Conservation (phyloP, 805 yeast genomes). For the Candida multigemmis region DNA sequence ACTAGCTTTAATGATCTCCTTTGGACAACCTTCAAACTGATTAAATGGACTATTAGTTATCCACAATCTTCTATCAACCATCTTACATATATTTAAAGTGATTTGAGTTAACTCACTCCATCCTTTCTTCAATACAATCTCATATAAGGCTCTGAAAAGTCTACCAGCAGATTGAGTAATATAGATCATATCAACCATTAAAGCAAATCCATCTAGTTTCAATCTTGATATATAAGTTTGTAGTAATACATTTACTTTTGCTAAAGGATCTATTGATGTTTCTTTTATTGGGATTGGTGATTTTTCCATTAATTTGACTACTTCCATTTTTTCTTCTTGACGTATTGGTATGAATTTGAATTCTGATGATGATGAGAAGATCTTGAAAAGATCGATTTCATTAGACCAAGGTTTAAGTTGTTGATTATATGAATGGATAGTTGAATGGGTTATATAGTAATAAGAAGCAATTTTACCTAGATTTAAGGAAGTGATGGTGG, state of each 20-base stretch:
- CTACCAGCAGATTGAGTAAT: constrained; percentile 92
- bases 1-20: constrained; percentile 58
- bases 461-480: constrained; percentile 80
- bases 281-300: constrained; percentile 88
- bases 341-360: constrained; percentile 78
- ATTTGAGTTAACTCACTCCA: constrained; percentile 61
- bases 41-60: constrained; percentile 74
- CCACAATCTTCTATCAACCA: constrained; percentile 83
- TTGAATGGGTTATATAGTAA: constrained; percentile 69
- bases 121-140: constrained; percentile 57
- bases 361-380: constrained; percentile 78
- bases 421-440: constrained; percentile 59
- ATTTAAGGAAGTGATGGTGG: too few relatives aligned
- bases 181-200: constrained; percentile 88
- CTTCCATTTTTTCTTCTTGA: constrained; percentile 74
- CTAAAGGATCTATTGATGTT: constrained; percentile 54
- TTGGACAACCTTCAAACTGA: constrained; percentile 67
- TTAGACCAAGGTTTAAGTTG: constrained; percentile 56
- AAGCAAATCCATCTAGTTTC: constrained; percentile 76
- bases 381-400: constrained; percentile 65
- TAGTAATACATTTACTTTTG: constrained; percentile 71
- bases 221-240: constrained; percentile 83
- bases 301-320: constrained; percentile 55
- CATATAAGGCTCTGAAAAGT: constrained; percentile 75
- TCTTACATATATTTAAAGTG: constrained; percentile 60